A percentile compares a stretch with the other conserved stretches of the same genome.
These are phyloP conservation scores for Gremmenia infestans DNA, from an alignment of 2,329 filamentous ascomycete genomes.

Conservation along the genomic window DNA sequence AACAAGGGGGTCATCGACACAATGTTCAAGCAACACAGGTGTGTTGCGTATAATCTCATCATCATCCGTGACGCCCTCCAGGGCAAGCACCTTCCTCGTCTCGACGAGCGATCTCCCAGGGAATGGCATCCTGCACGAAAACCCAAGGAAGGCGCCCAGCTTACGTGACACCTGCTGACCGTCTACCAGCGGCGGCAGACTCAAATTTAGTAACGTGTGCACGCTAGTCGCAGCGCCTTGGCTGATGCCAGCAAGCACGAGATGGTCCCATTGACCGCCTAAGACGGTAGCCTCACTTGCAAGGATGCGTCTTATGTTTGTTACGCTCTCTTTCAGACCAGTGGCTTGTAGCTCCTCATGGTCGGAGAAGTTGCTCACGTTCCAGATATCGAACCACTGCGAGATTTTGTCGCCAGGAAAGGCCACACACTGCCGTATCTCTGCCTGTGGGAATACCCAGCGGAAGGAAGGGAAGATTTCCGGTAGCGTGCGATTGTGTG, in stretches of 20 bases:
- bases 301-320: neutral
- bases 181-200: neutral
- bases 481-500: neutral
- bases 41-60: neutral
- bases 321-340: slow-evolving; percentile 12
- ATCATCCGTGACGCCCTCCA: neutral
- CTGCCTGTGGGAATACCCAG: slow-evolving; percentile 13
- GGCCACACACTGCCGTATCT: slow-evolving; percentile 1
- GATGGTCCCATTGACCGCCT: slow-evolving; percentile 29
- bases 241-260: slow-evolving; percentile 42
- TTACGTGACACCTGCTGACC: neutral
- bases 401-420: slow-evolving; percentile 1
- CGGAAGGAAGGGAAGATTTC: slow-evolving; percentile 35
- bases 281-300: neutral
- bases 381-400: slow-evolving; percentile 17
- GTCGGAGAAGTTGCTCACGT: slow-evolving; percentile 6
- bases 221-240: slow-evolving; percentile 32
- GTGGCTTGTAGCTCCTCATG: slow-evolving; percentile 12
- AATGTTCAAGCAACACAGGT: neutral
- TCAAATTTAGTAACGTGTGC: neutral
- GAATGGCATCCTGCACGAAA: neutral
- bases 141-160: neutral
- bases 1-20: neutral
- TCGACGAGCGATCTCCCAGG: neutral
- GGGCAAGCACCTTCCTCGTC: neutral